Percentiles rank a stretch among this genome's conserved stretches.
Evolutionary conservation across 2,329 filamentous ascomycete genomes (phyloP).

Genomic region (Passalora sequoiae): DNA sequence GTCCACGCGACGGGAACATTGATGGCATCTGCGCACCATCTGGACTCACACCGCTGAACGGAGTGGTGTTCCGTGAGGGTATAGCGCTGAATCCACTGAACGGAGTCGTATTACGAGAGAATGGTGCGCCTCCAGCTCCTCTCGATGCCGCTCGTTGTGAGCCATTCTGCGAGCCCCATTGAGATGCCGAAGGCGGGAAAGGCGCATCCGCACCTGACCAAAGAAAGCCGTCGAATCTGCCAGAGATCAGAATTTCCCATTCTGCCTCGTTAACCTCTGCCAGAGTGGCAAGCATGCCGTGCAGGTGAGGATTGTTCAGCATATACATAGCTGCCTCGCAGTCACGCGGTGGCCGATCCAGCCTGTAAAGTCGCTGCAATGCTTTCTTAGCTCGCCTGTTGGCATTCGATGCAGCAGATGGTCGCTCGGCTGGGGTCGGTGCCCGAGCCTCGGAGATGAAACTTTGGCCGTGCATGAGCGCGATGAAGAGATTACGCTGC

Average conservation of each 20-base stretch:
- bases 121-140: slow-evolving; percentile 41
- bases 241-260: slow-evolving; percentile 92
- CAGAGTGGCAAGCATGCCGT: slow-evolving; percentile 81
- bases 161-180: slow-evolving; percentile 25
- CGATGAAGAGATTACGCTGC: slow-evolving; percentile 75
- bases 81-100: slow-evolving; percentile 55
- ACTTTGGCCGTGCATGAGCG: slow-evolving; percentile 61
- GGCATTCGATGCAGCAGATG: slow-evolving; percentile 53
- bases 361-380: slow-evolving; percentile 77
- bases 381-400: slow-evolving; percentile 70
- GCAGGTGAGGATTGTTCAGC: slow-evolving; percentile 72
- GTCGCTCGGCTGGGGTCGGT: slow-evolving; percentile 56
- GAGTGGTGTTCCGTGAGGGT: slow-evolving; percentile 47
- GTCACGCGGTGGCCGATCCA: slow-evolving; percentile 68
- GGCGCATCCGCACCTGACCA: slow-evolving; percentile 79
- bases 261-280: slow-evolving; percentile 86
- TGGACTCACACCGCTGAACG: slow-evolving; percentile 32
- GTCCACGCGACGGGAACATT: slow-evolving; percentile 32
- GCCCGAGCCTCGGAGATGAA: slow-evolving; percentile 52
- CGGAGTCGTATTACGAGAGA: slow-evolving; percentile 47
- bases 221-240: slow-evolving; percentile 90
- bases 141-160: slow-evolving; percentile 33
- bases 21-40: slow-evolving; percentile 26
- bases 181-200: slow-evolving; percentile 30
- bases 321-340: slow-evolving; percentile 82